Conservation (phyloP, 345 rosid genomes). For the Cochlearia excelsa region DNA sequence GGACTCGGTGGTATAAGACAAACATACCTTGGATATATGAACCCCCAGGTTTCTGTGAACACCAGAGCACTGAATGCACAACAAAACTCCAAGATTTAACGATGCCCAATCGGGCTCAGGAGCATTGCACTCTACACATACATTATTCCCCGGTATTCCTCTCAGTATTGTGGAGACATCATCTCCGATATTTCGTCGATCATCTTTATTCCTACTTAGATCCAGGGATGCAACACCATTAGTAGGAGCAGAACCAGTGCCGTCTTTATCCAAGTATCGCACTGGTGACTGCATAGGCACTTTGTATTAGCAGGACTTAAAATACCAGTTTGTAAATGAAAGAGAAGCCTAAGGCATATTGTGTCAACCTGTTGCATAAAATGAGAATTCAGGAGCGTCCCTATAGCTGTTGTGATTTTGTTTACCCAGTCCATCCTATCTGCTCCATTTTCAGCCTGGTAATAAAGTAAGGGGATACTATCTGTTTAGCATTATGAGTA, state of each 20-base stretch:
- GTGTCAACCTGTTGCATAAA: slow-evolving; percentile 67
- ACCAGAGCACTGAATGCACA: slow-evolving; percentile 95
- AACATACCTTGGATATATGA: slow-evolving; percentile 80
- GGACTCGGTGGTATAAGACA: background rate
- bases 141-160: slow-evolving; percentile 75
- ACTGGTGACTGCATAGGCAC: slow-evolving; percentile 45
- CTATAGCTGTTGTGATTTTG: slow-evolving; percentile 70
- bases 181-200: slow-evolving; percentile 37
- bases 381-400: slow-evolving; percentile 73
- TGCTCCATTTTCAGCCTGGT: slow-evolving; percentile 87
- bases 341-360: slow-evolving; percentile 21
- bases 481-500: slow-evolving; percentile 7
- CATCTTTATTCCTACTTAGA: slow-evolving; percentile 32
- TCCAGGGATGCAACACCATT: slow-evolving; percentile 36
- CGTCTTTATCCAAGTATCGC: slow-evolving; percentile 34
- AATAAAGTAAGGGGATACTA: background rate
- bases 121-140: slow-evolving; percentile 84
- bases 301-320: slow-evolving; percentile 30
- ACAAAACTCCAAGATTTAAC: slow-evolving; percentile 78
- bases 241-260: slow-evolving; percentile 35
- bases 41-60: slow-evolving; percentile 95
- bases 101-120: slow-evolving; percentile 93
- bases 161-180: slow-evolving; percentile 55
- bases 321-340: slow-evolving; percentile 1
- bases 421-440: slow-evolving; percentile 90